Base-by-base conservation (phyloP, 1,284 basidiomycete species). In the Trichosporon sp. region DNA sequence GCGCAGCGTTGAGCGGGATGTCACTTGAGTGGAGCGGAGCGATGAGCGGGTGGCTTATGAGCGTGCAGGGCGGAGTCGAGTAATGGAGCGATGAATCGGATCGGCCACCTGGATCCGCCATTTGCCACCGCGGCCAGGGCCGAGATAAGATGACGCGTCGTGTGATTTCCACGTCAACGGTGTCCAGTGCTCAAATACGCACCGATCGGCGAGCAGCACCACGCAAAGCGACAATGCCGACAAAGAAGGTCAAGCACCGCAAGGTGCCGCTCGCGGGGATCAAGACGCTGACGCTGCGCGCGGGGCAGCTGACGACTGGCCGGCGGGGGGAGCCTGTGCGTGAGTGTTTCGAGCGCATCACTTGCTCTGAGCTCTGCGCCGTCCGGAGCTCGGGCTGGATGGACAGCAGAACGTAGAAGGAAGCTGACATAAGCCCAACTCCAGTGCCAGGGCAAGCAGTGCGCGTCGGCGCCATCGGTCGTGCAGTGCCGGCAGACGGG, bases 401-500 rank as follows among this genome's bases (percentile, higher is more conserved):
- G n/a, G n/a, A n/a, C n/a, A n/a, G n/a, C n/a, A n/a, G n/a, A n/a
- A n/a, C n/a, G n/a, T n/a, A n/a, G n/a, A n/a, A n/a, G n/a, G n/a
- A n/a, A 21, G 32, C 25, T 63, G 25, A 65, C 62, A 34, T 56
- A 2, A 83, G 81, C 77, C 2, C 94, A 97, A 78, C 87, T 97
- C 27, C 86, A 85, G 35, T 97, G 95, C 80, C 77, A 88, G n/a
- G 93, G 94, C 29, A 88, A 88, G 72, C 86, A 90, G 42, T 97
- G 95, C 80, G 85, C 87, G 18, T 95, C 89, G 80, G 87, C 89
- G 70, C 94, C 93, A 0, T 90, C 93, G 70, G 91, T 90, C n/a
- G 89, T 97, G 31, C 89, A 92, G 72, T 98, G 94, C 80, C 85
- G 85, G 62, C 92, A 90, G 73, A 85, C 90, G 62, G 93, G 94